phyloP scores from a whole-genome alignment of 2,329 filamentous ascomycete species.

The Emergomyces orientalis region DNA sequence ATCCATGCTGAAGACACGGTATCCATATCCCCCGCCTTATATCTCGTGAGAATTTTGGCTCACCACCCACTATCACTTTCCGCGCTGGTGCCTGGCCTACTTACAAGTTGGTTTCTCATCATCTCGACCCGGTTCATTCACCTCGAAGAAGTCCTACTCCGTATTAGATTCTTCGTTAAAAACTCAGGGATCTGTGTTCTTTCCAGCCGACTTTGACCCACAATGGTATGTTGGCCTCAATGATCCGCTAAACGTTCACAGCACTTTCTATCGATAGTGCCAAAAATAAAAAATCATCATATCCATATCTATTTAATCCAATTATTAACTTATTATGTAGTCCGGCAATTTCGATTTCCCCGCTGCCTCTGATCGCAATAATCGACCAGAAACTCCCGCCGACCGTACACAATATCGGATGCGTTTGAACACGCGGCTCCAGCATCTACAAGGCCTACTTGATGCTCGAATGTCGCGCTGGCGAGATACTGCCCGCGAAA shows the following conservation, averaged over 20 bases:
- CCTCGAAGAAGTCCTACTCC: neutral
- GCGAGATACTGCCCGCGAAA: slow-evolving; percentile 23
- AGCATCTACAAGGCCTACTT: slow-evolving; percentile 33
- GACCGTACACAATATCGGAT: slow-evolving; percentile 15
- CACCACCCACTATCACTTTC: neutral
- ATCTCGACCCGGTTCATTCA: neutral
- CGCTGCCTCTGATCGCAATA: slow-evolving; percentile 28
- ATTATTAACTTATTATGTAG: slow-evolving; percentile 19
- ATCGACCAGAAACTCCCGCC: slow-evolving; percentile 15
- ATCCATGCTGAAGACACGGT: neutral
- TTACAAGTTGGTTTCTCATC: neutral
- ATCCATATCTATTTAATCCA: neutral
- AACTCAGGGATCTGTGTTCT: neutral
- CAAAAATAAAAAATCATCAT: neutral
- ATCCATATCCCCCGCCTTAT: neutral
- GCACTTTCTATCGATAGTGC: neutral
- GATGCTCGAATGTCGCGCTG: slow-evolving; percentile 8
- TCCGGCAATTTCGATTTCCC: slow-evolving; percentile 38
- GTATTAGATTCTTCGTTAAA: neutral
- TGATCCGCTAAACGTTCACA: neutral
- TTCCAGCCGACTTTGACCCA: neutral
- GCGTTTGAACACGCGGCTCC: slow-evolving; percentile 17
- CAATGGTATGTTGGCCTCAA: neutral
- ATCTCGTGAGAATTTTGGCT: neutral
- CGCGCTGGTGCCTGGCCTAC: neutral